phyloP scores from a whole-genome alignment of 441 rosid genomes.

The Erodium texanum region DNA sequence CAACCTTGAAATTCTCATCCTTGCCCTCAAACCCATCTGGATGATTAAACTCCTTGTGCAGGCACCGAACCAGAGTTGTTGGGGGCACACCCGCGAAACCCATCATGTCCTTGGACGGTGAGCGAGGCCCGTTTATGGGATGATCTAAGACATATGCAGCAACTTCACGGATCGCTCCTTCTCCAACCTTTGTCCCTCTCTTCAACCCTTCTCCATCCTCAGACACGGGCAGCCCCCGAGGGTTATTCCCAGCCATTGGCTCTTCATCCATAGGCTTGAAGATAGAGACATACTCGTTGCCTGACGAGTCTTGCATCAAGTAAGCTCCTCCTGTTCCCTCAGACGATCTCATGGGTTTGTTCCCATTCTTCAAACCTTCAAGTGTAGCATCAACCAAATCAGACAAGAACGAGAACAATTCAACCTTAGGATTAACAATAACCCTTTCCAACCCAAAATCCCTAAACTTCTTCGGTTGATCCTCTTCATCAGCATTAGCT shows the following conservation, averaged over 20 bases:
- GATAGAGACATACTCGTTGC: conserved; percentile 51
- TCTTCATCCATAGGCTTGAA: conserved; percentile 91
- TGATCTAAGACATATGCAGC: conserved; percentile 79
- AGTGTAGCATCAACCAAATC: conserved; percentile 49
- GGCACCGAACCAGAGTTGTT: conserved; percentile 58
- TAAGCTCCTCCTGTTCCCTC: conserved; percentile 88
- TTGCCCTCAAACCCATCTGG: conserved; percentile 37
- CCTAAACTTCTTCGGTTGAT: background rate
- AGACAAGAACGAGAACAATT: conserved; percentile 35
- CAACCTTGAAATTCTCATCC: conserved; percentile 49
- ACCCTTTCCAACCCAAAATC: conserved; percentile 48
- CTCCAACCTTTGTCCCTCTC: conserved; percentile 76
- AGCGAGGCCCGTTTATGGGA: conserved; percentile 50
- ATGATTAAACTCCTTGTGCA: conserved; percentile 60
- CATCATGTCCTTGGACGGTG: conserved; percentile 34
- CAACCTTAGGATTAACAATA: conserved; percentile 34
- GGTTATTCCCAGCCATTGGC: conserved; percentile 80
- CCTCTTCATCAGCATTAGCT: conserved; percentile 15
- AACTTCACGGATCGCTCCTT: conserved; percentile 83
- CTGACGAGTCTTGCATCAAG: conserved; percentile 56
- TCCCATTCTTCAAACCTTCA: conserved; percentile 52
- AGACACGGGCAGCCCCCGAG: conserved; percentile 57
- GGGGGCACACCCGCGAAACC: conserved; percentile 96
- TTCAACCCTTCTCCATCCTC: conserved; percentile 72
- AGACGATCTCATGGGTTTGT: conserved; percentile 54